These are phyloP conservation scores for Rhazya stricta DNA, from an alignment of 257 asterid genomes.

Conservation along the genomic window DNA sequence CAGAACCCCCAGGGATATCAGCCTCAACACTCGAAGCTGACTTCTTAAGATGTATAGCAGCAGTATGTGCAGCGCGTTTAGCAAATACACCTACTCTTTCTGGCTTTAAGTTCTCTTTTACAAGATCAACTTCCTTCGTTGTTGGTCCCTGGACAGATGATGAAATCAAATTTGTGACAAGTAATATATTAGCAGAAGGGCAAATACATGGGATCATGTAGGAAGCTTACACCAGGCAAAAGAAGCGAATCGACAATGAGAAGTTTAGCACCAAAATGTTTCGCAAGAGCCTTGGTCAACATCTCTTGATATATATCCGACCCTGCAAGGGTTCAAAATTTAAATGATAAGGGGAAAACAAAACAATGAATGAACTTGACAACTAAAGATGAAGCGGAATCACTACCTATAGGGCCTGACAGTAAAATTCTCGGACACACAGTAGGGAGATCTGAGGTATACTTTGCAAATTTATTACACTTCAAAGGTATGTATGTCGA, in stretches of 20 bases:
- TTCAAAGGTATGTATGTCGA: slow-evolving; percentile 67
- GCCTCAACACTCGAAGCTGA: slow-evolving; percentile 77
- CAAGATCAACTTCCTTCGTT: slow-evolving; percentile 54
- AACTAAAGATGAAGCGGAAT: slow-evolving; percentile 10
- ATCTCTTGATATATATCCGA: slow-evolving; percentile 90
- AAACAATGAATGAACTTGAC: slow-evolving; percentile 2
- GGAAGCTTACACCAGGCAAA: slow-evolving; percentile 66
- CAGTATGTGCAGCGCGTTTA: slow-evolving; percentile 51
- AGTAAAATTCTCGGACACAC: slow-evolving; percentile 74
- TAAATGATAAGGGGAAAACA: slow-evolving; percentile 13
- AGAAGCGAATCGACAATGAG: slow-evolving; percentile 64
- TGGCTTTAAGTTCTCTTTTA: slow-evolving; percentile 58
- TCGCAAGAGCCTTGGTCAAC: slow-evolving; percentile 72
- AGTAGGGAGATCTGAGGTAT: slow-evolving; percentile 59
- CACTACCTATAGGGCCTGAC: slow-evolving; percentile 83
- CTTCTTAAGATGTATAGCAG: slow-evolving; percentile 55
- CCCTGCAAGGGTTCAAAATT: slow-evolving; percentile 33
- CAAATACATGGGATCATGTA: slow-evolving; percentile 4
- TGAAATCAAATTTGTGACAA: neutral
- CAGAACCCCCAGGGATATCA: slow-evolving; percentile 55
- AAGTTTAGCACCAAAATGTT: slow-evolving; percentile 53
- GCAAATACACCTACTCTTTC: slow-evolving; percentile 59
- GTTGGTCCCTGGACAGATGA: slow-evolving; percentile 49
- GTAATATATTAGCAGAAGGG: slow-evolving; percentile 1
- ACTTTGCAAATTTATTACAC: slow-evolving; percentile 45